Base-by-base conservation (phyloP, 148 eudicot genomes). In the Heliamphora exappendiculata region DNA sequence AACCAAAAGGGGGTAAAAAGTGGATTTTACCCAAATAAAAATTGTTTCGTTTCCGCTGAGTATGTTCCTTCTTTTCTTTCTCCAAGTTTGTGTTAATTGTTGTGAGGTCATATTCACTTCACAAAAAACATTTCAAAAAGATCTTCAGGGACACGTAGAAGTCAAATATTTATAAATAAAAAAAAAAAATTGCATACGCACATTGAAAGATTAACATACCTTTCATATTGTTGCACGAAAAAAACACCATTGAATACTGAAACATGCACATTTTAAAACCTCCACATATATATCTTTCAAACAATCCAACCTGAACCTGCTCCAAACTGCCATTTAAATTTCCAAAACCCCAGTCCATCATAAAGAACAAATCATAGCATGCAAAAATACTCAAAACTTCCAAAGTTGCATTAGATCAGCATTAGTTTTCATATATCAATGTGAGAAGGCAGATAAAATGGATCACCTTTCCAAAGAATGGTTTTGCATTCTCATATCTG, bases 171-270 rank as follows among this genome's bases (percentile, higher is more conserved):
- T 53, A n/a, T 6, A 19, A 64, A 7, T n/a, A n/a, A n/a, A n/a
- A n/a, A n/a, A n/a, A n/a, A n/a, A n/a, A n/a, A n/a, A n/a, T n/a
- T n/a, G n/a, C n/a, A n/a, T 37, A 20, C 16, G 41, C 14, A 65
- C 14, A 28, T 14, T 12, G 6, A 12, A 63, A 49, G 59, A 72
- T 45, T 31, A 22, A 55, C 54, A 69, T 85, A 89, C 92, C 92
- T 89, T 72, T 54, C 72, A 78, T 72, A 57, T 72, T 73, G 47
- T 77, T 74, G 72, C 73, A 70, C 70, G 74, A 66, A 59, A 89
- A 87, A 60, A 77, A 86, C 78, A 89, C 91, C 96, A 91, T 87
- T 53, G 87, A 82, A 73, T 89, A 91, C 60, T 87, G 96, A 65
- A 80, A 85, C 34, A 91, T 68, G 76, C 74, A 70, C 31, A 75